These are phyloP conservation scores for Mycena sanguinolenta DNA, from an alignment of 768 basidiomycete species.

Conservation along the genomic window DNA sequence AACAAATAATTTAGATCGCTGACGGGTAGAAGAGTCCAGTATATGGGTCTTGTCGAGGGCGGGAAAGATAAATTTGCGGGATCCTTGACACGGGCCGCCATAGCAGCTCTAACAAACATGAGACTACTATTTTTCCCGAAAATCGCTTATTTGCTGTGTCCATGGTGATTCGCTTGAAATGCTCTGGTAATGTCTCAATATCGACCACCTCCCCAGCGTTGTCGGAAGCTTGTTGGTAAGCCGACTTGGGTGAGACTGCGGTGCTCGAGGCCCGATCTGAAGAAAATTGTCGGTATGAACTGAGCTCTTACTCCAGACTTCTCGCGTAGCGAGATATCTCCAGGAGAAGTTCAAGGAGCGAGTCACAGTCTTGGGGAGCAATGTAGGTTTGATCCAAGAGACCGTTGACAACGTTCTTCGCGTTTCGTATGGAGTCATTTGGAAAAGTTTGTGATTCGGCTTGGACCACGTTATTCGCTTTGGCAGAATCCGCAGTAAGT, in stretches of 20 bases:
- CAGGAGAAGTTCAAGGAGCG: constrained; percentile 28
- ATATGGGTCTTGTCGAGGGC: constrained; percentile 11
- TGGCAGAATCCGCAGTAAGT: not conserved
- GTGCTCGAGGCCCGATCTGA: constrained; percentile 3
- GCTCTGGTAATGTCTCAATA: constrained; percentile 24
- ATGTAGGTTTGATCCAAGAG: constrained; percentile 17
- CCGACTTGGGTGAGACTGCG: constrained; percentile 17
- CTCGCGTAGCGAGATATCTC: constrained; percentile 32
- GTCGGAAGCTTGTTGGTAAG: not conserved
- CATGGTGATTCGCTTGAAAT: constrained; percentile 17
- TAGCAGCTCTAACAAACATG: constrained; percentile 4
- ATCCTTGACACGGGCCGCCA: not conserved
- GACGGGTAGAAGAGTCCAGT: constrained; percentile 22
- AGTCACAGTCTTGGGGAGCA: constrained; percentile 24
- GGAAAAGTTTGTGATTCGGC: not conserved
- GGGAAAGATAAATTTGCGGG: not conserved
- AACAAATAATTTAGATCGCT: too few species aligned
- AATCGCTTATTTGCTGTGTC: constrained; percentile 17
- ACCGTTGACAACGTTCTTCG: constrained; percentile 24
- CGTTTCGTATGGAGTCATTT: not conserved
- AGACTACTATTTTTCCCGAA: constrained; percentile 32
- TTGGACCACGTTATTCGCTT: not conserved
- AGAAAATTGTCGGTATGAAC: constrained; percentile 6
- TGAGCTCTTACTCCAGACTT: constrained; percentile 20
- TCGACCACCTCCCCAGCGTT: constrained; percentile 18